A percentile compares a stretch with the other conserved stretches of the same genome.
Evolutionary conservation across 2,329 filamentous ascomycete species (phyloP).

Genomic region (Cladosporium sp.): DNA sequence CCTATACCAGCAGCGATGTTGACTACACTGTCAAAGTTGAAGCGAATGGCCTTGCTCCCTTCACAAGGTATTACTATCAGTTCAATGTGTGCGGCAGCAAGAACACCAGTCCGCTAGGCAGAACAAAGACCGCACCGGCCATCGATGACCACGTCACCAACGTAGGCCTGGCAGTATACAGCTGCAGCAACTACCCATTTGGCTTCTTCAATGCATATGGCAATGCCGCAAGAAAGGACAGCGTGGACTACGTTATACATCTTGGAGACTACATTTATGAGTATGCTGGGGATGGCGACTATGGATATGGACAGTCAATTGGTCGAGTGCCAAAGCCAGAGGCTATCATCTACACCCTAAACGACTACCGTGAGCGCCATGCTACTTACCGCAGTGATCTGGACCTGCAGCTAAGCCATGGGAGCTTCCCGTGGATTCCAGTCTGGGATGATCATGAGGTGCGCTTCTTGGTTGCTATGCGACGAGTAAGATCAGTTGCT

Average conservation of each 20-base stretch:
- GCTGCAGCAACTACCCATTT: conserved; percentile 60
- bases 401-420: conserved; percentile 54
- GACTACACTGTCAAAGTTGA: conserved; percentile 74
- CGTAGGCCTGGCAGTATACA: conserved; percentile 64
- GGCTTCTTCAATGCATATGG: conserved; percentile 36
- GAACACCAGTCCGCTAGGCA: conserved; percentile 57
- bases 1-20: conserved; percentile 66
- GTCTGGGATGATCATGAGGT: conserved; percentile 57
- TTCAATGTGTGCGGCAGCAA: conserved; percentile 63
- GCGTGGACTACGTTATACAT: conserved; percentile 45
- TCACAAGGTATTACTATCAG: conserved; percentile 65
- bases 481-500: conserved; percentile 45
- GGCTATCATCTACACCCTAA: conserved; percentile 47
- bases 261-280: conserved; percentile 61
- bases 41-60: conserved; percentile 56
- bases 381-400: conserved; percentile 58
- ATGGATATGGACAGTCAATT: conserved; percentile 46
- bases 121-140: conserved; percentile 64
- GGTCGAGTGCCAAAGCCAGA: conserved; percentile 51
- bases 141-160: conserved; percentile 52
- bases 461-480: background rate
- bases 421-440: conserved; percentile 57
- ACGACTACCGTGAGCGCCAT: conserved; percentile 56
- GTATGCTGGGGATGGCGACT: conserved; percentile 38
- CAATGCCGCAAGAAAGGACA: conserved; percentile 38